Base-by-base conservation (phyloP, 2,329 filamentous ascomycete genomes). In the Fusarium humuli region DNA sequence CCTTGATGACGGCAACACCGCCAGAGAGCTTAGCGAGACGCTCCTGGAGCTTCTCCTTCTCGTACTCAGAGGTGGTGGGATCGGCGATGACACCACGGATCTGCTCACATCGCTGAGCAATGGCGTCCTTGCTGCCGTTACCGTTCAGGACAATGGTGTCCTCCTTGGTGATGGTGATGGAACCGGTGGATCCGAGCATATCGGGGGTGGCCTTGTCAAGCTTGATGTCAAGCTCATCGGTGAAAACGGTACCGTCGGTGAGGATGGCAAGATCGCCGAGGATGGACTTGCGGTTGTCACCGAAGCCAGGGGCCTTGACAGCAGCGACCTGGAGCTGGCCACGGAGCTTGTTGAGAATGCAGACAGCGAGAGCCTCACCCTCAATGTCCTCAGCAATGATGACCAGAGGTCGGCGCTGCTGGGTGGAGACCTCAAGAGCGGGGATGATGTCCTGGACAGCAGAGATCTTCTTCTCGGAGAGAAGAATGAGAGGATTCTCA, bases 1-100 rank as follows among this genome's bases (percentile, higher is more conserved):
- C 96, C 90, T 97, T 98, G 89, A 99, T 98, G 84, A 99, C 96
- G 77, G 96, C 96, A 77, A 99, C 96, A 88, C 96, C 96, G 72
- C 96, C 96, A 74, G 96, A 98, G 75, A 99, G 93, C 91, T 99
- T 99, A 76, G 96, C 96, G 68, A 99, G 93, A 85, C 96, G 96
- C 88, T 99, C 96, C 87, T 98, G 96, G 73, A 99, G 93, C 91
- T 99, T 99, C 92, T 99, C 96, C 90, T 98, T 98, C 90, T 99
- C 96, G 85, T 99, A 99, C 80, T 99, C 96, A 50, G 94, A 98
- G 72, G 96, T 99, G 76, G 89, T 91, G 73, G 95, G 92, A 85
- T 99, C 96, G 69, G 87, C 88, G 87, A 98, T 97, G 83, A 98
- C 94, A 75, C 95, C 94, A 76, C 96, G 94, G 84, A 99, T 99